Conservation (phyloP, 768 basidiomycete genomes). For the Glaciozyma martinii region DNA sequence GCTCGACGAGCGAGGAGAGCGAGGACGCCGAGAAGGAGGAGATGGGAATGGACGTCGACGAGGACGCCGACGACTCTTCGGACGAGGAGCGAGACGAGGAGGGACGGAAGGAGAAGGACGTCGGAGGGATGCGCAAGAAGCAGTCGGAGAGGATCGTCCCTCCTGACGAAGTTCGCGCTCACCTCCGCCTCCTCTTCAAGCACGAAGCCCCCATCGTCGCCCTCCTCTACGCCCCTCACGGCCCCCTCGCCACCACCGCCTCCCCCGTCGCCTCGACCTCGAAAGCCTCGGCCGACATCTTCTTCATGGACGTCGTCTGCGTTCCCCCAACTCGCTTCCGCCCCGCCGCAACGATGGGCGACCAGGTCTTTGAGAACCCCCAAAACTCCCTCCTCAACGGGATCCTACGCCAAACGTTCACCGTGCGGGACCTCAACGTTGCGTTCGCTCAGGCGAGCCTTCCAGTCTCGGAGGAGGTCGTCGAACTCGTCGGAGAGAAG, state of each 20-base stretch:
- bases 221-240: constrained; percentile 85
- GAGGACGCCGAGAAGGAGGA: constrained; percentile 36
- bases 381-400: constrained; percentile 83
- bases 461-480: constrained; percentile 45
- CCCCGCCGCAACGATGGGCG: constrained; percentile 83
- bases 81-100: constrained; percentile 48
- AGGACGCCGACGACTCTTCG: constrained; percentile 39
- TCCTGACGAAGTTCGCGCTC: constrained; percentile 86
- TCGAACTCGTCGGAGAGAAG: constrained; percentile 36
- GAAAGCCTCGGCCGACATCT: constrained; percentile 70
- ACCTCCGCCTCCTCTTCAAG: constrained; percentile 75
- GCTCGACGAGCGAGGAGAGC: constrained; percentile 21
- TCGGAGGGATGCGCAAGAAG: constrained; percentile 44
- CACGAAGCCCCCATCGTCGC: constrained; percentile 76
- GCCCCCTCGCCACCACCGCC: constrained; percentile 44
- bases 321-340: constrained; percentile 93
- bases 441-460: constrained; percentile 55
- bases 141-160: constrained; percentile 69
- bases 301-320: constrained; percentile 86
- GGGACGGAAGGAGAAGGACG: constrained; percentile 40
- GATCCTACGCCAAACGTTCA: constrained; percentile 70
- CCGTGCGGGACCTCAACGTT: constrained; percentile 64
- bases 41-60: constrained; percentile 36
- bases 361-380: constrained; percentile 86
- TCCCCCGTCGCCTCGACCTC: background rate